Evolutionary conservation across 306 rosid species (phyloP), one percentile per base, ranked within the genome.

Genomic region (Citrullus amarus): DNA sequence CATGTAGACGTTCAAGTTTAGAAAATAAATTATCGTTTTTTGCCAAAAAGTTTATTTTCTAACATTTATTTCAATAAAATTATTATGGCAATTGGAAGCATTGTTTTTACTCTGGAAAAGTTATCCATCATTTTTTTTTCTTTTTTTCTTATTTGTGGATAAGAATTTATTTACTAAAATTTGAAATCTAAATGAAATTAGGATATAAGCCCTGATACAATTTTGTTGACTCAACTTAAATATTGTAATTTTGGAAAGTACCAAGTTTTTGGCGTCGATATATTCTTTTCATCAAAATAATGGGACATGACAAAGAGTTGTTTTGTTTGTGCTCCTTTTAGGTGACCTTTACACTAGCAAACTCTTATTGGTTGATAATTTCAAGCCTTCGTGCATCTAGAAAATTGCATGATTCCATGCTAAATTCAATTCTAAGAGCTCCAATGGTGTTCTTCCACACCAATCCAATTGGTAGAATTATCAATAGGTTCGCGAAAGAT

Each of bases 391-490:
- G 43, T 69, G 98, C 97, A 3, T 88, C 94, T 67, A 87, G 79
- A 88, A 86, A 81, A 62, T 78, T 93, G 88, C 97, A 93, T 4
- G 87, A 93, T 76, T 81, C 89, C 41, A 83, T 89, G 83, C 82
- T 93, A 60, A 79, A 80, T 22, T 83, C 87, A 34, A 78, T 93
- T 70, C 85, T 93, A 20, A 75, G 87, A 60, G 96, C 97, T 84
- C 97, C 93, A 59, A 90, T 93, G 97, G 41, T 85, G 32, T 93
- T 93, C 91, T 93, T 93, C 83, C 97, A 93, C 85, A 89, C 94
- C 51, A 93, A 90, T 85, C 98, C 97, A 25, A 85, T 86, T 50
- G 97, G 98, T 41, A 86, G 98, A 71, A 89, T 93, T 79, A 89
- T 93, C 82, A 93, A 93, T 77, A 88, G 98, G 83, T 93, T 93